Evolutionary conservation across 75 land plant species (phyloP).

Genomic region (Isoetes taiwanensis): DNA sequence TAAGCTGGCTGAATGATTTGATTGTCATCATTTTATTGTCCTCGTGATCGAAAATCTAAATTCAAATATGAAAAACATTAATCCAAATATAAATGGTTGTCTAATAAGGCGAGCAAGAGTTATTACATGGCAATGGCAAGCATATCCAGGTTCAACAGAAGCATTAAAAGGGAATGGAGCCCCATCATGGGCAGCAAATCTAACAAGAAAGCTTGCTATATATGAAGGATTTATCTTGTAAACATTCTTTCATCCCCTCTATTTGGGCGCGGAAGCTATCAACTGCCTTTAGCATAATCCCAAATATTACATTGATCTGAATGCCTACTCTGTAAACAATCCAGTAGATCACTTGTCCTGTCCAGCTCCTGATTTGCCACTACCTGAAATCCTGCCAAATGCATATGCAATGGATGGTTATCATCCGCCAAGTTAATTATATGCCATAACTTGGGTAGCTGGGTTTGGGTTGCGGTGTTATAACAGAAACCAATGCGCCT

Average conservation of each 20-base stretch:
- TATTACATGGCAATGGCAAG: slow-evolving; percentile 2
- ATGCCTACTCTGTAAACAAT: too few species aligned
- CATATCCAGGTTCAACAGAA: background rate
- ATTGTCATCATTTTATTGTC: slow-evolving; percentile 8
- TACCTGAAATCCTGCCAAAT: background rate
- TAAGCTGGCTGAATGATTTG: too few species aligned
- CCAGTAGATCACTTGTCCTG: too few species aligned
- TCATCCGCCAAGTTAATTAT: background rate
- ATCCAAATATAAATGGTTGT: too few species aligned
- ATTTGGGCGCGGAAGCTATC: background rate
- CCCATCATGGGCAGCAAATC: background rate
- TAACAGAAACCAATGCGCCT: too few species aligned
- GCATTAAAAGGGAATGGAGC: background rate
- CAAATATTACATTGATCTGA: too few species aligned
- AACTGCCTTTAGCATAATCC: too few species aligned
- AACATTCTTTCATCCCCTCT: slow-evolving; percentile 2
- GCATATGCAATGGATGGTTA: background rate
- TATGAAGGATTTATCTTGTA: background rate
- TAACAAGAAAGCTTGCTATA: background rate
- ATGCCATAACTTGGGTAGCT: background rate
- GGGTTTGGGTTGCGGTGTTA: too few species aligned
- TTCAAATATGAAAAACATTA: too few species aligned
- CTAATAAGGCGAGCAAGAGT: too few species aligned
- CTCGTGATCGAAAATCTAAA: slow-evolving; percentile 5
- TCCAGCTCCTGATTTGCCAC: too few species aligned